These are phyloP conservation scores for Fusarium sp. DNA, from an alignment of 2,329 filamentous ascomycete species.

Conservation along the genomic window DNA sequence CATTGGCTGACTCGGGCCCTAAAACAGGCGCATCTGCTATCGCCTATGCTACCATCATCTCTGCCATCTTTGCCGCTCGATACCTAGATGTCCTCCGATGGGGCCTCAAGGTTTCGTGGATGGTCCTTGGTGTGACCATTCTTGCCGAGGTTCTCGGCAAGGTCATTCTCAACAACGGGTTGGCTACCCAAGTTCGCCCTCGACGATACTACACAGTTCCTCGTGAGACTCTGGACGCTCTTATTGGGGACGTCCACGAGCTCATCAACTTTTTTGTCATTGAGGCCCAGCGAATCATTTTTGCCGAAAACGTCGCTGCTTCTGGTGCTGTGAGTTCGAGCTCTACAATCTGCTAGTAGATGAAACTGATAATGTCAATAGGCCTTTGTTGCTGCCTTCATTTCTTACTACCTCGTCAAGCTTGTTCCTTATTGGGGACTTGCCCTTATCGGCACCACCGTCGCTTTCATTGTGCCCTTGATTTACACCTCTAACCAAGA, in stretches of 20 bases:
- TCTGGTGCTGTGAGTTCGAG: slow-evolving; percentile 64
- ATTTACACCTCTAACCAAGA: slow-evolving; percentile 75
- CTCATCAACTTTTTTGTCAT: slow-evolving; percentile 77
- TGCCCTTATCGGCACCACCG: slow-evolving; percentile 65
- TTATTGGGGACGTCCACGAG: slow-evolving; percentile 72
- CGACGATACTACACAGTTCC: slow-evolving; percentile 73
- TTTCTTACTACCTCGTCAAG: slow-evolving; percentile 75
- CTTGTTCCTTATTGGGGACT: slow-evolving; percentile 76
- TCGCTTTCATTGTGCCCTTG: slow-evolving; percentile 69
- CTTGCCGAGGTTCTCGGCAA: slow-evolving; percentile 70
- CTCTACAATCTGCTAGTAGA: slow-evolving; percentile 20
- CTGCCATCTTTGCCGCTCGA: slow-evolving; percentile 68
- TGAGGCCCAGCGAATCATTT: slow-evolving; percentile 73
- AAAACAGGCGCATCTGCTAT: slow-evolving; percentile 68
- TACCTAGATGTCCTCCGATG: slow-evolving; percentile 74
- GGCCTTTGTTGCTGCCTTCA: slow-evolving; percentile 68
- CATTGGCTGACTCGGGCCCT: slow-evolving; percentile 27
- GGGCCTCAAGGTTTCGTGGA: slow-evolving; percentile 71
- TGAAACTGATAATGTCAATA: slow-evolving; percentile 45
- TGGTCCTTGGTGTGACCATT: slow-evolving; percentile 68
- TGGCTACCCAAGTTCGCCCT: slow-evolving; percentile 72
- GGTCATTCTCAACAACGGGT: slow-evolving; percentile 66
- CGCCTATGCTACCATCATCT: slow-evolving; percentile 66
- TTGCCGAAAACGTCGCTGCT: slow-evolving; percentile 70
- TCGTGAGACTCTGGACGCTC: slow-evolving; percentile 66